Percentiles rank a stretch among this genome's conserved stretches.
Evolutionary conservation across 2,329 filamentous ascomycete species (phyloP).

Genomic region (Alternaria infectoria): DNA sequence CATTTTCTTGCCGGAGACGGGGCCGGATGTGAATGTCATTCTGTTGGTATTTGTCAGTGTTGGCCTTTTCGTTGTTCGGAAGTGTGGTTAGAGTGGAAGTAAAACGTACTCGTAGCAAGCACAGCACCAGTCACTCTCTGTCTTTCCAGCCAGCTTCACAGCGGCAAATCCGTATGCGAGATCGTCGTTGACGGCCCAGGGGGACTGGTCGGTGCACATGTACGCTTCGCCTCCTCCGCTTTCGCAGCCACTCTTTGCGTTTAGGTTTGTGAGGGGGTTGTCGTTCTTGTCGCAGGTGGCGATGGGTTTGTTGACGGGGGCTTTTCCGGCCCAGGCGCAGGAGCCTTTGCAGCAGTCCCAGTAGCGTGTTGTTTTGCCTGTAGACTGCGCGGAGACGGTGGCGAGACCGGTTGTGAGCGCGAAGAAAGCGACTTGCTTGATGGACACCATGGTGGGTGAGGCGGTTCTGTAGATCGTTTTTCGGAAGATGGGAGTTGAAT

Average conservation of each 20-base stretch:
- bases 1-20: constrained; percentile 65
- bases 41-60: too few relatives aligned
- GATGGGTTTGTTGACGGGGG: constrained; percentile 59
- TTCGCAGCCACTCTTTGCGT: constrained; percentile 60
- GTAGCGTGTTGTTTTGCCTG: constrained; percentile 46
- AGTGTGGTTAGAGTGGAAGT: too few relatives aligned
- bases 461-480: neutral
- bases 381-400: constrained; percentile 34
- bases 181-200: constrained; percentile 65
- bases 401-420: constrained; percentile 34
- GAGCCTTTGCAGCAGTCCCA: constrained; percentile 74
- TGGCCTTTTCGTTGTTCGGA: too few relatives aligned
- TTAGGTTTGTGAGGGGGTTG: constrained; percentile 60
- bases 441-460: constrained; percentile 29
- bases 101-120: constrained; percentile 67
- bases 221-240: constrained; percentile 61
- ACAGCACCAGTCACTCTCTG: constrained; percentile 68
- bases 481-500: neutral
- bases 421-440: constrained; percentile 38
- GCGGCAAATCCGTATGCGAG: constrained; percentile 72
- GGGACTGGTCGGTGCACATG: constrained; percentile 65
- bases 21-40: constrained; percentile 64
- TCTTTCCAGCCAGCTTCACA: constrained; percentile 61
- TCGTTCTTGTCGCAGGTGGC: constrained; percentile 63
- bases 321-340: constrained; percentile 67